Evolutionary conservation across 2,329 filamentous ascomycete species (phyloP).

Genomic region (Pseudocercospora musae): DNA sequence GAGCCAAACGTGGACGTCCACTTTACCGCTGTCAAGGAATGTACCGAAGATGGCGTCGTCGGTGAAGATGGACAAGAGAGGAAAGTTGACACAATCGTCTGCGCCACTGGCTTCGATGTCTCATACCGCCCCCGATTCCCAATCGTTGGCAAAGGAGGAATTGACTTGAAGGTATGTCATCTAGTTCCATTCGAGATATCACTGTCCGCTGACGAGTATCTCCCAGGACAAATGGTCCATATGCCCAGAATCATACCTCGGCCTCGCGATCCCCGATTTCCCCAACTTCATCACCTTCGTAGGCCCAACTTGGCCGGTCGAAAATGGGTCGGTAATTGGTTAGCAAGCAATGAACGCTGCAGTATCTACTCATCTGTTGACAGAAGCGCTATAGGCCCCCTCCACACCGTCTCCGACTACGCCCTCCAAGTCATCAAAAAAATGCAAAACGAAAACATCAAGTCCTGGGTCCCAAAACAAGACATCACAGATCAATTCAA

Average conservation of each 20-base stretch:
- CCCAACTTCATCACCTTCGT: conserved; percentile 45
- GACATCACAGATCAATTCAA: conserved; percentile 45
- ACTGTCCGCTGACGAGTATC: neutral
- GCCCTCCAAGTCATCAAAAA: conserved; percentile 44
- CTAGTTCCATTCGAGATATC: neutral
- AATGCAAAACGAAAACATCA: conserved; percentile 47
- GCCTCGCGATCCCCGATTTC: conserved; percentile 42
- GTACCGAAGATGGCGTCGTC: conserved; percentile 47
- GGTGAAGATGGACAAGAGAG: conserved; percentile 43
- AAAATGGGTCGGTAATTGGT: conserved; percentile 46
- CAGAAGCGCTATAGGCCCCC: conserved; percentile 25
- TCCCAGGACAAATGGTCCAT: conserved; percentile 38
- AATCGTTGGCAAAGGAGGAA: conserved; percentile 41
- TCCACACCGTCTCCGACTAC: conserved; percentile 41
- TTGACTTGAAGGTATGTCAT: conserved; percentile 34
- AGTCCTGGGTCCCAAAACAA: conserved; percentile 41
- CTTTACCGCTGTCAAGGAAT: conserved; percentile 46
- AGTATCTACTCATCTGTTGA: too few species aligned
- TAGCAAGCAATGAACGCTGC: too few species aligned
- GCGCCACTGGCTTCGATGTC: conserved; percentile 47
- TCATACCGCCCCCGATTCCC: conserved; percentile 44
- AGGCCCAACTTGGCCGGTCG: conserved; percentile 39
- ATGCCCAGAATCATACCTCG: conserved; percentile 41
- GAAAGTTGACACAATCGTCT: conserved; percentile 44
- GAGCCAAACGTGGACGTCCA: conserved; percentile 51